phyloP scores from a whole-genome alignment of 805 yeast species.

The Limtongozyma cylindracea region DNA sequence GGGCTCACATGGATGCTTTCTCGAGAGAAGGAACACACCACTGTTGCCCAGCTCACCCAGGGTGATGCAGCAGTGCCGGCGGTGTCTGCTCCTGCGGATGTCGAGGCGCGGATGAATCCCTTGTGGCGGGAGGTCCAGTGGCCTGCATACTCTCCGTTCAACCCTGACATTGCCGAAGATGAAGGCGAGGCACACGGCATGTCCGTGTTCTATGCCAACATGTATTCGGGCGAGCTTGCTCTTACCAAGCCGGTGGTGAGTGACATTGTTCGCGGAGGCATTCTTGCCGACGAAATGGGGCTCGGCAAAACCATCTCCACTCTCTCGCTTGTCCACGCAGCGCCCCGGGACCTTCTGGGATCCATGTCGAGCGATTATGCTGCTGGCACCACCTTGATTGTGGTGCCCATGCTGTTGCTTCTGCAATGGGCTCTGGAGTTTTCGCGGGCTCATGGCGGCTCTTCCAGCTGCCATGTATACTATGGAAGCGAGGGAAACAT shows the following conservation, averaged over 20 bases:
- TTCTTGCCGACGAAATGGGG: constrained; percentile 93
- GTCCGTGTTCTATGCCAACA: constrained; percentile 61
- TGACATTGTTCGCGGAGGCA: constrained; percentile 51
- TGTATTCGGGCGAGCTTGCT: constrained; percentile 62
- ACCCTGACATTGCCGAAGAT: constrained; percentile 1
- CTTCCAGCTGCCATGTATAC: constrained; percentile 29
- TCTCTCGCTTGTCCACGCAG: constrained; percentile 38
- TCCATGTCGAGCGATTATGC: too few species aligned
- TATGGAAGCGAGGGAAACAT: constrained; percentile 46
- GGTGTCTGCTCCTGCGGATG: constrained; percentile 6
- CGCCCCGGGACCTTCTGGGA: constrained; percentile 4
- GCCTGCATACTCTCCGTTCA: too few species aligned
- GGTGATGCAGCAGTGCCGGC: constrained; percentile 5
- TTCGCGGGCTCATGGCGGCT: constrained; percentile 17
- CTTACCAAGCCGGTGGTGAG: constrained; percentile 37
- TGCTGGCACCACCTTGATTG: constrained; percentile 41
- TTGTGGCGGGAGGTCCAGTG: constrained; percentile 61
- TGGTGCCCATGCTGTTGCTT: constrained; percentile 80
- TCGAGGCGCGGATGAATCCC: constrained; percentile 47
- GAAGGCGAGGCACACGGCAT: constrained; percentile 4
- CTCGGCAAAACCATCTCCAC: constrained; percentile 82
- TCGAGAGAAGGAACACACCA: constrained; percentile 38
- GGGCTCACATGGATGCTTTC: constrained; percentile 82
- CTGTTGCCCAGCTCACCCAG: constrained; percentile 10
- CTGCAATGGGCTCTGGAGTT: constrained; percentile 83